Conservation (phyloP, 257 asterid species). For the Plantago major region DNA sequence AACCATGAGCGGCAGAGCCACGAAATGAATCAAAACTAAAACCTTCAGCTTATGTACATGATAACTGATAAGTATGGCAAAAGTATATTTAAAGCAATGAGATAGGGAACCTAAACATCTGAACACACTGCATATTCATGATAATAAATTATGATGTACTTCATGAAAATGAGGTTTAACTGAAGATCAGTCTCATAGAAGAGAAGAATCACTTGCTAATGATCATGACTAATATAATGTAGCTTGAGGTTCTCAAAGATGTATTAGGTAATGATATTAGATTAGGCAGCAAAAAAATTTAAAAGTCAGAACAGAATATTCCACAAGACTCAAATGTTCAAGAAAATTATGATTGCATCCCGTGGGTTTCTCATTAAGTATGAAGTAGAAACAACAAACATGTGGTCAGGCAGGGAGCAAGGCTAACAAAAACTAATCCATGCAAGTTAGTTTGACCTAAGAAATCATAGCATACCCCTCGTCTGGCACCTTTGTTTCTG, state of each 20-base stretch:
- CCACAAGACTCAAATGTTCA: neutral
- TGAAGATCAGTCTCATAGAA: conserved; percentile 11
- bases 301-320: neutral
- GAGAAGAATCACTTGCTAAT: conserved; percentile 4
- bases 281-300: conserved; percentile 5
- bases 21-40: neutral
- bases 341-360: no score
- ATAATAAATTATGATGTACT: neutral
- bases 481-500: conserved; percentile 68
- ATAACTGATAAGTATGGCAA: no score
- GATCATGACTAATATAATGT: neutral
- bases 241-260: conserved; percentile 11
- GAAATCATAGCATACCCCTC: conserved; percentile 51
- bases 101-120: conserved; percentile 11
- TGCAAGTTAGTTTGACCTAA: conserved; percentile 23
- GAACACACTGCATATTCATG: neutral
- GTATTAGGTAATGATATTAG: conserved; percentile 8
- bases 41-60: no score
- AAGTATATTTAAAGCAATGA: conserved; percentile 3
- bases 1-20: conserved; percentile 9
- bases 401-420: neutral
- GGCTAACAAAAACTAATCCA: conserved; percentile 14
- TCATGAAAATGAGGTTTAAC: conserved; percentile 3
- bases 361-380: neutral
- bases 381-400: neutral